Evolutionary conservation across 2,329 filamentous ascomycete genomes (phyloP).

Genomic region (Tolypocladium ophioglossoides): DNA sequence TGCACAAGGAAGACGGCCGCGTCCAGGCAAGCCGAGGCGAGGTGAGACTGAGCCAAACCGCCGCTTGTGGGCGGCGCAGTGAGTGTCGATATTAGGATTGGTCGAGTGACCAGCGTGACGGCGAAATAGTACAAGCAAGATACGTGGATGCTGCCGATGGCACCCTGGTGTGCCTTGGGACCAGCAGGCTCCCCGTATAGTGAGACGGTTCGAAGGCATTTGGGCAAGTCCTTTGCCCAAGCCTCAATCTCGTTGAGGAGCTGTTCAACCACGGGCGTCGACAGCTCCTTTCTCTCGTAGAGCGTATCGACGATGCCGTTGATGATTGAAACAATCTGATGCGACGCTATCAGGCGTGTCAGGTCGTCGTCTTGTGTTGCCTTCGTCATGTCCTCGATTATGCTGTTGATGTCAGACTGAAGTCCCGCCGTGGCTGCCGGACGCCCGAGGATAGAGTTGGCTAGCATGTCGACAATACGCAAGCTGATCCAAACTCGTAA

Average conservation of each 20-base stretch:
- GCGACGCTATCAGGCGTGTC: conserved; percentile 26
- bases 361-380: conserved; percentile 2
- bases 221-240: conserved; percentile 34
- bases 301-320: conserved; percentile 31
- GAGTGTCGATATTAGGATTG: conserved; percentile 40
- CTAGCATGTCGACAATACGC: conserved; percentile 26
- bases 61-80: conserved; percentile 23
- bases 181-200: conserved; percentile 5
- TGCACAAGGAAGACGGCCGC: conserved; percentile 44
- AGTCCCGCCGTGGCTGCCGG: conserved; percentile 24
- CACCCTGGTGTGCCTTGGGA: conserved; percentile 15
- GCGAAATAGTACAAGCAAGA: conserved; percentile 49
- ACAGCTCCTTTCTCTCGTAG: conserved; percentile 26
- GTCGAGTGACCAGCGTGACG: conserved; percentile 44
- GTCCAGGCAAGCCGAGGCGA: conserved; percentile 44
- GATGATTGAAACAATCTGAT: conserved; percentile 30
- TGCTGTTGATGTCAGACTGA: conserved; percentile 13
- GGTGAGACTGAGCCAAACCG: conserved; percentile 16
- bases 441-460: conserved; percentile 26
- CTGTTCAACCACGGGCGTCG: conserved; percentile 22
- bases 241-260: conserved; percentile 29
- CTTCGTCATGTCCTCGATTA: conserved; percentile 11
- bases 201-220: conserved; percentile 14
- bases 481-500: conserved; percentile 26
- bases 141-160: conserved; percentile 41